Evolutionary conservation across 345 rosid genomes (phyloP).

Genomic region (Eucalyptus viminalis): DNA sequence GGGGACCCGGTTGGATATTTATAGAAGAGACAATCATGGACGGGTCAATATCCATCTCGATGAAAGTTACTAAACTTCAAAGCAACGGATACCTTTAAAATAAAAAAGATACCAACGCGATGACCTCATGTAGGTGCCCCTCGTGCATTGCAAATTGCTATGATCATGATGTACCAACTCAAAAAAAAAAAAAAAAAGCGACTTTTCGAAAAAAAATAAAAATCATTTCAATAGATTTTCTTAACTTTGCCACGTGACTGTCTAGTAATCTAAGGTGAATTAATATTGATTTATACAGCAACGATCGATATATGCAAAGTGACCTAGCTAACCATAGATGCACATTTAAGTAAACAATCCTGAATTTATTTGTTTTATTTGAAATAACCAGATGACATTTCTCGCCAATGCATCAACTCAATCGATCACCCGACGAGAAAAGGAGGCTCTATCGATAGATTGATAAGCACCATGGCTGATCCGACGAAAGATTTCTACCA

Average conservation of each 20-base stretch:
- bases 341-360: not conserved
- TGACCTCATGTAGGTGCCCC: not conserved
- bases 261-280: not conserved
- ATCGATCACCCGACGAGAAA: not conserved
- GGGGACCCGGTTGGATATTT: not conserved
- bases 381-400: not conserved
- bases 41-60: not conserved
- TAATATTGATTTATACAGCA: not conserved
- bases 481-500: not conserved
- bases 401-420: not conserved
- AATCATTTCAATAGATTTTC: not conserved
- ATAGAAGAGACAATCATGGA: not conserved
- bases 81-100: not conserved
- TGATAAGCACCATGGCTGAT: not conserved
- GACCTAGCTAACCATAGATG: not conserved
- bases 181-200: not conserved
- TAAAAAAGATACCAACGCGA: not conserved
- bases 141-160: not conserved
- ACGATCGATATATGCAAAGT: not conserved
- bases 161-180: not conserved
- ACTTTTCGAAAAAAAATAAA: not conserved
- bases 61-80: not conserved
- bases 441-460: not conserved
- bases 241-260: not conserved
- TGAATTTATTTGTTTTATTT: not conserved